Percentiles rank a stretch among this genome's conserved stretches.
Evolutionary conservation across 2,329 filamentous ascomycete genomes (phyloP).

Genomic region (Capronia coronata): DNA sequence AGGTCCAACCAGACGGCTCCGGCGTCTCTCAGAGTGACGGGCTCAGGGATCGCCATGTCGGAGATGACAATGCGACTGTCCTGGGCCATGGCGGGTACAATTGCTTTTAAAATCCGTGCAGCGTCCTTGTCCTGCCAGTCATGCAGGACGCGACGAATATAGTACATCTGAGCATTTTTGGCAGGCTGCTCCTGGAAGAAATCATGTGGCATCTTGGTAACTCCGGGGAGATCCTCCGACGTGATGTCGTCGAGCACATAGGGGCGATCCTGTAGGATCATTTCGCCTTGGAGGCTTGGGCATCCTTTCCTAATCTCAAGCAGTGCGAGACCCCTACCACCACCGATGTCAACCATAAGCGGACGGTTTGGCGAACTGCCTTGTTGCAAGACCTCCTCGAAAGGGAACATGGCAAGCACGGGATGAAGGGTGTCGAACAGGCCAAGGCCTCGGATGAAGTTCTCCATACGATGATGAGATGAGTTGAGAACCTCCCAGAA

Average conservation of each 20-base stretch:
- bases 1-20: conserved; percentile 31
- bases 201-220: conserved; percentile 28
- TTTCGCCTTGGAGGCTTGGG: conserved; percentile 19
- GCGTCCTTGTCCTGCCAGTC: conserved; percentile 29
- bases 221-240: conserved; percentile 23
- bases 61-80: conserved; percentile 28
- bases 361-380: conserved; percentile 15
- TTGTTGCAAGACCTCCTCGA: conserved; percentile 10
- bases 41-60: conserved; percentile 28
- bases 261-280: conserved; percentile 30
- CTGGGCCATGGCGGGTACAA: conserved; percentile 23
- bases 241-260: conserved; percentile 27
- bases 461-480: conserved; percentile 25
- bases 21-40: conserved; percentile 28
- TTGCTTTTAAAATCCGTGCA: conserved; percentile 28
- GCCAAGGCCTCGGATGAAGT: conserved; percentile 26
- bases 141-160: conserved; percentile 29
- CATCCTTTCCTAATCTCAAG: conserved; percentile 23
- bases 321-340: conserved; percentile 25
- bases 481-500: conserved; percentile 29
- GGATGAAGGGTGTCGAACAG: conserved; percentile 22
- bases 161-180: conserved; percentile 30
- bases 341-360: conserved; percentile 24
- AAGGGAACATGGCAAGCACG: conserved; percentile 27
- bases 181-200: conserved; percentile 31